phyloP scores from a whole-genome alignment of 1,139 yeast genomes.

The Sugiyamaella pinicola region DNA sequence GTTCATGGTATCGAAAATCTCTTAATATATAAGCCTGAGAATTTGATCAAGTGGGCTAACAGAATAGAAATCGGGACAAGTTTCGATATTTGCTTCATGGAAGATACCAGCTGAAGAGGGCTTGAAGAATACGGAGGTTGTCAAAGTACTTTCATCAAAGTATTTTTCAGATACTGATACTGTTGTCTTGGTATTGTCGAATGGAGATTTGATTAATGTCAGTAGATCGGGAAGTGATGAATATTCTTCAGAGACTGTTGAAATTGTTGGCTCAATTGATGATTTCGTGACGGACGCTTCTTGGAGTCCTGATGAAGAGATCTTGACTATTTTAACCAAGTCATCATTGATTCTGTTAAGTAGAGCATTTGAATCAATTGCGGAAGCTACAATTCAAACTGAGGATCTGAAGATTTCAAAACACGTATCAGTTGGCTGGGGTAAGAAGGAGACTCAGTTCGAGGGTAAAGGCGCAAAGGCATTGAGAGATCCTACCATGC shows the following conservation, averaged over 20 bases:
- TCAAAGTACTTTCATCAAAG: conserved; percentile 39
- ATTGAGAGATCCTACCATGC: conserved; percentile 91
- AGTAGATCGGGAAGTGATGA: conserved; percentile 48
- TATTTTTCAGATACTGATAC: conserved; percentile 37
- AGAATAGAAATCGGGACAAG: conserved; percentile 32
- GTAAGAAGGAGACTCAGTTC: conserved; percentile 94
- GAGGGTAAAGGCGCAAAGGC: conserved; percentile 81
- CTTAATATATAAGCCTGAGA: too few species aligned
- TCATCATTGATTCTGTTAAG: conserved; percentile 68
- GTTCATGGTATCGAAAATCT: too few species aligned
- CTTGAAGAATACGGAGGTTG: background rate
- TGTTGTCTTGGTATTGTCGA: conserved; percentile 38
- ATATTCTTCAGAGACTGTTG: conserved; percentile 38
- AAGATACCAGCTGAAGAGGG: conserved; percentile 22
- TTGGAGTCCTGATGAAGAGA: conserved; percentile 95
- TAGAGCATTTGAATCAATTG: conserved; percentile 76
- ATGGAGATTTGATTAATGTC: conserved; percentile 59
- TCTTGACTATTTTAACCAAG: conserved; percentile 64
- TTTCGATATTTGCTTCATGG: conserved; percentile 34
- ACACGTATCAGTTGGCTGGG: conserved; percentile 99
- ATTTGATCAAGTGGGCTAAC: conserved; percentile 1
- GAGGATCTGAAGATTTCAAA: conserved; percentile 72
- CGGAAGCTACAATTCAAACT: conserved; percentile 60
- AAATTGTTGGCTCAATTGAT: conserved; percentile 85
- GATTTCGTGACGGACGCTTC: conserved; percentile 69